Evolutionary conservation across 345 rosid genomes (phyloP), one percentile per base, ranked within the genome.

Genomic region (Linum lewisii): DNA sequence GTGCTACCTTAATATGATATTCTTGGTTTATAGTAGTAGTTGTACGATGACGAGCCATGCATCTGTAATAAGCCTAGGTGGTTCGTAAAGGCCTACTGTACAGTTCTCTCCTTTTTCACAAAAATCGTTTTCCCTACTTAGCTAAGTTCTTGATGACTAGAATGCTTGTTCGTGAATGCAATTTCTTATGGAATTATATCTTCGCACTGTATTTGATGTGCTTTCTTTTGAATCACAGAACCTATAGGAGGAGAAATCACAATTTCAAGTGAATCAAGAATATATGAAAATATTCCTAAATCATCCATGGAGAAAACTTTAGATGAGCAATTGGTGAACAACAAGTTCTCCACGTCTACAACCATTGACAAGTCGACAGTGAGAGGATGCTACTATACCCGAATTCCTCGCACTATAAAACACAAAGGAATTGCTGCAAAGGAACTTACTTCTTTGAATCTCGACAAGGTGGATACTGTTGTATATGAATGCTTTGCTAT

Each of bases 191-290:
- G 34, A 8, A 29, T 21, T 19, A 21, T 52, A 24, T 20, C 32
- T 16, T 18, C 44, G 24, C 16, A 23, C 29, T 25, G 22, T 53
- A n/a, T 42, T 57, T 54, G 21, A 51, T 55, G 54, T 49, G 21
- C 10, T 7, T 64, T 60, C 42, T 36, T 57, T 51, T 20, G 25
- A 57, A 65, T 62, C 61, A 55, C 84, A 92, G 98, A 86, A 70
- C 97, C 98, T 24, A 75, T 92, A 70, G 97, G 95, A 67, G 97
- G 97, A 63, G 94, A 86, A 68, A 88, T 92, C 62, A 80, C 91
- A 0, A 87, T 92, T 55, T 72, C 76, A 51, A 58, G 73, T 19
- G 95, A 92, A 69, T 72, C 87, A 69, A 80, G 60, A 66, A 70
- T 79, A 66, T 59, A 63, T 54, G 69, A 68, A 60, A 75, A 54